Base-by-base conservation (phyloP, 306 rosid species). In the Arachis hypogaea region DNA sequence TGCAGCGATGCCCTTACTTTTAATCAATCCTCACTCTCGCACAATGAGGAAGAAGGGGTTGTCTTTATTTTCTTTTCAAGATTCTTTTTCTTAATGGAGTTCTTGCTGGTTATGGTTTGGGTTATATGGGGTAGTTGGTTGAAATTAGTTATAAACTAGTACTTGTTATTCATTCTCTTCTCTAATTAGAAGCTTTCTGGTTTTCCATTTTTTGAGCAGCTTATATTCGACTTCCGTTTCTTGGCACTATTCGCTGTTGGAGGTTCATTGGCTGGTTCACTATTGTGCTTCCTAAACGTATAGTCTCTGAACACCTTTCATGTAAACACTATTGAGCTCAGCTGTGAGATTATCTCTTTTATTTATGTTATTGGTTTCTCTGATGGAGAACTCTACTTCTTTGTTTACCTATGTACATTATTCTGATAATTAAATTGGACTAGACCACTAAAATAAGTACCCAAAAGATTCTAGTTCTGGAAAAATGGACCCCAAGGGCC, bases 231-330 rank as follows among this genome's bases (percentile, higher is more conserved):
- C 82, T 94, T 94, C 82, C 97, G 98, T 9, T 94, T 94, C 87
- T 82, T 94, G 90, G 99, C 99, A 28, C 93, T 94, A 58, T 44
- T 94, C 57, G 99, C 99, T 58, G 78, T 94, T 77, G 99, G 78
- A 73, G 99, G 99, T 54, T 94, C 99, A 42, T 77, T 94, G 88
- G 98, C 98, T 8, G 99, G 99, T 80, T 92, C 98, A 11, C 83
- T 94, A 45, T 71, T 94, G 86, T 94, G 99, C 93, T 94, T 94
- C 80, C 89, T 94, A 80, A 94, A 92, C 78, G 99, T 94, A 87
- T 62, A 45, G 73, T 82, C 82, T 68, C 86, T 61, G 11, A 11
- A 62, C 9, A 51, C 69, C 71, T 66, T 76, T 28, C 3, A 9
- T 69, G 12, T 59, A 7, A 29, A 79, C 61, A 28, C 33, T 30